Percentiles rank a stretch among this genome's conserved stretches.
Evolutionary conservation across 2,329 filamentous ascomycete genomes (phyloP).

Genomic region (Penicillium sp.): DNA sequence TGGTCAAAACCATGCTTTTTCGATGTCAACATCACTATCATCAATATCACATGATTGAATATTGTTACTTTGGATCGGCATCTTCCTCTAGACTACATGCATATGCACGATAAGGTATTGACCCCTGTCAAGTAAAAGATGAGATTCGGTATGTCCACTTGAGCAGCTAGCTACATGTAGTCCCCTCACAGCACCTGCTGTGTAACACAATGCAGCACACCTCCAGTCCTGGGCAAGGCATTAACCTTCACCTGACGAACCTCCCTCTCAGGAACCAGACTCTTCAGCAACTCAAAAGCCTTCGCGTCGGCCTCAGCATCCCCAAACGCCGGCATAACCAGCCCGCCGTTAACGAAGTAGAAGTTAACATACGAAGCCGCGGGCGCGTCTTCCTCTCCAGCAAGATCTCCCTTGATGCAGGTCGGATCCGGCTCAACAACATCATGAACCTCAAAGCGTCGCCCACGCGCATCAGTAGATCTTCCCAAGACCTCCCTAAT

Average conservation of each 20-base stretch:
- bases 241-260: slow-evolving; percentile 28
- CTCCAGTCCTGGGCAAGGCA: slow-evolving; percentile 29
- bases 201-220: slow-evolving; percentile 34
- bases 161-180: background rate
- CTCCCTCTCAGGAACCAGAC: slow-evolving; percentile 27
- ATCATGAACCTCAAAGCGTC: slow-evolving; percentile 23
- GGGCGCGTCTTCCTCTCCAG: slow-evolving; percentile 21
- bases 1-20: background rate
- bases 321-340: slow-evolving; percentile 31
- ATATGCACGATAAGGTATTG: background rate
- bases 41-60: background rate
- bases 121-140: background rate
- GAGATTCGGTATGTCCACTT: background rate
- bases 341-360: slow-evolving; percentile 30
- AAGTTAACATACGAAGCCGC: slow-evolving; percentile 34
- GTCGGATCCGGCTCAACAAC: slow-evolving; percentile 30
- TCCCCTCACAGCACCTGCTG: slow-evolving; percentile 27
- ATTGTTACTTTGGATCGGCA: background rate
- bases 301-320: slow-evolving; percentile 22
- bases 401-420: slow-evolving; percentile 16
- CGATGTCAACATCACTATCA: background rate
- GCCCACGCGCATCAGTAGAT: slow-evolving; percentile 25
- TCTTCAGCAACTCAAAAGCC: slow-evolving; percentile 24
- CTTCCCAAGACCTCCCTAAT: slow-evolving; percentile 20
- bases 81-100: background rate